Base-by-base conservation (phyloP, 805 yeast genomes). In the Zygoascus biomembranicola region DNA sequence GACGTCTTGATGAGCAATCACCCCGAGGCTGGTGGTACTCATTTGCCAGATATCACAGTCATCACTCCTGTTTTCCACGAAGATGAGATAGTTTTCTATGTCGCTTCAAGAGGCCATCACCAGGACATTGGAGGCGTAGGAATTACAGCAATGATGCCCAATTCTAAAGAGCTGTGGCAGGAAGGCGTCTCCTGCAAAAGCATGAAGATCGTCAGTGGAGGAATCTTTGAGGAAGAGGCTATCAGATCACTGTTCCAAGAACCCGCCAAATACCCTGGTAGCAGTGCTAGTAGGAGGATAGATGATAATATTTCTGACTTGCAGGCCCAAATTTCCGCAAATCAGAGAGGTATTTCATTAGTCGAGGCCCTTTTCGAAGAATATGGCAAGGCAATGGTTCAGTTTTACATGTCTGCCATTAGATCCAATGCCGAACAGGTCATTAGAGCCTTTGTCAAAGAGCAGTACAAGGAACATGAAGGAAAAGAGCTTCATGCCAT, bases 81-180 rank as follows among this genome's bases (percentile, higher is more conserved):
- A 23, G 74, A 71, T 44, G 78, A 74, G 5, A 62, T 52, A 23
- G 50, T 63, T 53, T 69, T 1, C 67, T 90, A 87, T 73, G 89
- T 87, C 14, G 97, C 97, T 0, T 85, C 96, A 0, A 76, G 97
- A 59, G 97, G 96, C 1, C 98, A 90, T 70, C 97, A 90, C 70
- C 90, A 96, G 8, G 97, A 90, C 68, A 90, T 90, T 64, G 97
- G 97, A n/a, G 94, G 96, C 14, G 79, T 84, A 54, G 69, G 87
- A 37, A 95, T 96, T 0, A 97, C 97, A 0, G 85, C 95, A 0
- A 88, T 90, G 89, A 96, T 96, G 18, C 95, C 97, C 9, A 81
- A 85, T 64, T 87, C 96, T 1, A 87, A 82, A 61, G 81, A 82
- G 55, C 70, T 90, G 43, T 84, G 81, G 74, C 90, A 90, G 64